Evolutionary conservation across 371 early-diverging fungal genomes (phyloP).

Genomic region (Apophysomyces sp.): DNA sequence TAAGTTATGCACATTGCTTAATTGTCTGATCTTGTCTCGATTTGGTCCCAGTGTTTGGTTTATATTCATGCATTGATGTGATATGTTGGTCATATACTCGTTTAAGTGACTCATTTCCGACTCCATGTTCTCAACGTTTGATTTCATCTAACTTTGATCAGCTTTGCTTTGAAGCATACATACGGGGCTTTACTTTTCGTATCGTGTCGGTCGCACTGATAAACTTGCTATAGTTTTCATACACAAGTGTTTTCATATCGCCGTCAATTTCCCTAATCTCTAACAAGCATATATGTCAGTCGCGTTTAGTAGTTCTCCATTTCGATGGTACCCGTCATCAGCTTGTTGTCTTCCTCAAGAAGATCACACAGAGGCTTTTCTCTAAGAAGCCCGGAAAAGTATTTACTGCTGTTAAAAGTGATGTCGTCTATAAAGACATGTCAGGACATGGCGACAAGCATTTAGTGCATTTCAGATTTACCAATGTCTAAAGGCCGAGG

Average conservation of each 20-base stretch:
- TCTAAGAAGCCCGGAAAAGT: constrained; percentile 67
- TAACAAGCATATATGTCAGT: constrained; percentile 8
- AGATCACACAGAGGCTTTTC: constrained; percentile 69
- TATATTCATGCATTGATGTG: constrained; percentile 52
- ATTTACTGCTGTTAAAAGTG: constrained; percentile 74
- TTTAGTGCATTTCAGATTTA: constrained; percentile 8
- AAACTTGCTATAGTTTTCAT: constrained; percentile 96
- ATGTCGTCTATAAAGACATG: constrained; percentile 49
- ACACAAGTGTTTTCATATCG: constrained; percentile 96
- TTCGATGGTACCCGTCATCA: constrained; percentile 59
- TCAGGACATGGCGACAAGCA: background rate
- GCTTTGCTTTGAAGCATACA: background rate
- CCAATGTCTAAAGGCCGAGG: constrained; percentile 33
- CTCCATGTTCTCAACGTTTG: constrained; percentile 78
- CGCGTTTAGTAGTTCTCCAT: background rate
- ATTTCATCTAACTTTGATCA: constrained; percentile 58
- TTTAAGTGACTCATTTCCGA: constrained; percentile 73
- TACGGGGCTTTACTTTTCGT: constrained; percentile 42
- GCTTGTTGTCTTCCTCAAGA: constrained; percentile 69
- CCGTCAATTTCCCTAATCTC: constrained; percentile 89
- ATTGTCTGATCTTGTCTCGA: constrained; percentile 70
- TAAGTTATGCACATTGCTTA: constrained; percentile 74
- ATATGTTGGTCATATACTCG: constrained; percentile 68
- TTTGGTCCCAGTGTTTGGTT: constrained; percentile 62
- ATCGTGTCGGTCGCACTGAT: constrained; percentile 93